A percentile compares a stretch with the other conserved stretches of the same genome.
Conservation (phyloP, 2,329 filamentous ascomycete genomes). For the Curvularia spicifera region DNA sequence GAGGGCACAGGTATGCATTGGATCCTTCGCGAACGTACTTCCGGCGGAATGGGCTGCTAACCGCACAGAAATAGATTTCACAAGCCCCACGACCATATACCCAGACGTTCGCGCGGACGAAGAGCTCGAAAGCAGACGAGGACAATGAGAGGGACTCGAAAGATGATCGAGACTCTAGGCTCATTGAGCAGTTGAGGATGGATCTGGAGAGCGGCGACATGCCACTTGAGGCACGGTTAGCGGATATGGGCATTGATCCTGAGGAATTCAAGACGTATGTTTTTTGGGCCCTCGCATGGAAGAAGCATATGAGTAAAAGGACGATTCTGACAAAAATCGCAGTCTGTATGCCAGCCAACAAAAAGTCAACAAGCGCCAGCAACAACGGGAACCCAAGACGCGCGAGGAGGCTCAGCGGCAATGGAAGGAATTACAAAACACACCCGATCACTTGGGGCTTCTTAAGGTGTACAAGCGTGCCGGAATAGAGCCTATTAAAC, state of each 20-base stretch:
- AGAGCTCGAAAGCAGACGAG: conserved; percentile 29
- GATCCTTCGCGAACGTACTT: neutral
- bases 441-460: conserved; percentile 40
- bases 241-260: conserved; percentile 37
- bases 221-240: conserved; percentile 36
- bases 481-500: conserved; percentile 44
- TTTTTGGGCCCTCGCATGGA: neutral
- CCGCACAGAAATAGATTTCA: conserved; percentile 29
- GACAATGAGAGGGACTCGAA: conserved; percentile 22
- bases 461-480: conserved; percentile 42
- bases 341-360: conserved; percentile 39
- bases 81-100: conserved; percentile 30
- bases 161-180: conserved; percentile 14
- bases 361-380: conserved; percentile 26
- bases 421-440: conserved; percentile 41
- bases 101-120: conserved; percentile 33
- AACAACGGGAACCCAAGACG: conserved; percentile 38
- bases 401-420: conserved; percentile 36
- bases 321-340: conserved; percentile 19
- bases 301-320: neutral
- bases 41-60: conserved; percentile 23
- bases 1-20: conserved; percentile 48
- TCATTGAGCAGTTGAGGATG: conserved; percentile 23
- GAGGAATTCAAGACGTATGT: conserved; percentile 40
- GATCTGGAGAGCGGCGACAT: conserved; percentile 32